Evolutionary conservation across 257 asterid genomes (phyloP).

Genomic region (Ocimum tenuiflorum): DNA sequence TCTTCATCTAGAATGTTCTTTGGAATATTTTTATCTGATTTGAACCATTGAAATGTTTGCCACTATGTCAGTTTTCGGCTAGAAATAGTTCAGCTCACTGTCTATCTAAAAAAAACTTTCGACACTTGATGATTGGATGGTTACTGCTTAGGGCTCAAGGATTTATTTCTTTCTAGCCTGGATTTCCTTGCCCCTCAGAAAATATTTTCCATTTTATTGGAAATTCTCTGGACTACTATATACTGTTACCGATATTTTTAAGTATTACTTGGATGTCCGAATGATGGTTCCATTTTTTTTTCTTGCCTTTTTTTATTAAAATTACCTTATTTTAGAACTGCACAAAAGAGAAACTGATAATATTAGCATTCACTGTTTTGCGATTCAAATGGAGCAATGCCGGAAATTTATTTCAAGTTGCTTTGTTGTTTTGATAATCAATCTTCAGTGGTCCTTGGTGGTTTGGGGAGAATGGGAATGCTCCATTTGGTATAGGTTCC

Average conservation of each 20-base stretch:
- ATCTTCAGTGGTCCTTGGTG: not conserved
- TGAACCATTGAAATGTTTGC: not conserved
- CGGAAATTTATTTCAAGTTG: not conserved
- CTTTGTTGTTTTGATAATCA: not conserved
- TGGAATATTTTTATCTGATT: no score
- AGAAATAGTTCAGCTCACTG: not conserved
- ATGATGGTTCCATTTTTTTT: not conserved
- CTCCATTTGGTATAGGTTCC: no score
- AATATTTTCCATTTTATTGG: no score
- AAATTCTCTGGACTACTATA: no score
- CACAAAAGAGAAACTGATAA: not conserved
- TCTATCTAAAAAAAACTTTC: not conserved
- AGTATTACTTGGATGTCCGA: not conserved
- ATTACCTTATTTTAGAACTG: not conserved
- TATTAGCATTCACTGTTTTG: not conserved
- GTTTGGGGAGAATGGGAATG: not conserved
- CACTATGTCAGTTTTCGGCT: not conserved
- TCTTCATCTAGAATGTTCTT: no score
- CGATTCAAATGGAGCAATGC: not conserved
- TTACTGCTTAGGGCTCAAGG: no score
- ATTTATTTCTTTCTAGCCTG: no score
- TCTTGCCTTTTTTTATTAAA: not conserved
- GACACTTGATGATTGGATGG: no score
- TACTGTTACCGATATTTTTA: not conserved
- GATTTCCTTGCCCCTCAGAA: no score